Base-by-base conservation (phyloP, 108 stramenopile genomes). In the Asterionellopsis glacialis region DNA sequence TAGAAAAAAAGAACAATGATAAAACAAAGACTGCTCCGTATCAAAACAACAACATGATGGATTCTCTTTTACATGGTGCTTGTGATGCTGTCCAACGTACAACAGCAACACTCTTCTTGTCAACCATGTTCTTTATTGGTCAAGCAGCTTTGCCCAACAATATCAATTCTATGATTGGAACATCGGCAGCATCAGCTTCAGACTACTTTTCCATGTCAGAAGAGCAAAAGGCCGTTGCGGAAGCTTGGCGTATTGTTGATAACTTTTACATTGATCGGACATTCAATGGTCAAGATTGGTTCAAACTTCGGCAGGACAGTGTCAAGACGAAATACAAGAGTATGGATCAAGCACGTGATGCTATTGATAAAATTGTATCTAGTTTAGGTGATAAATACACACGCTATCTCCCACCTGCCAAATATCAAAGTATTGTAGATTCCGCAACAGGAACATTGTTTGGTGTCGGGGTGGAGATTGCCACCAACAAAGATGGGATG, bases 271-370 rank as follows among this genome's bases (percentile, higher is more conserved):
- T 93, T 23, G 97, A 98, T 68, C 87, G 94, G 7, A 98, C 95
- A 13, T 98, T 96, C 82, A 95, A 96, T 52, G 73, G 76, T 12
- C 83, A 93, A 67, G 84, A 96, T 68, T 98, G 97, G 97, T 95
- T 93, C 67, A 59, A 89, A 48, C 28, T 92, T 51, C 75, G 96
- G 10, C 85, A 94, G 63, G 65, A 82, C 14, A 68, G 71, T 1
- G 61, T 97, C 39, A 75, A 82, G 59, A 66, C 59, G 62, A 80
- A 90, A 58, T 84, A 92, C 75, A 83, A 88, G 28, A 72, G 55
- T 47, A 84, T 94, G 74, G 80, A 79, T 0, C 83, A 94, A 73
- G 88, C 88, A 16, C 74, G 73, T 27, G 67, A 51, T 10, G 78
- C 80, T 24, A 81, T 90, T 41, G 61, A 80, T 10, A 45, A 61